Conservation (phyloP, 805 yeast genomes). For the Ogataea parapolymorpha region DNA sequence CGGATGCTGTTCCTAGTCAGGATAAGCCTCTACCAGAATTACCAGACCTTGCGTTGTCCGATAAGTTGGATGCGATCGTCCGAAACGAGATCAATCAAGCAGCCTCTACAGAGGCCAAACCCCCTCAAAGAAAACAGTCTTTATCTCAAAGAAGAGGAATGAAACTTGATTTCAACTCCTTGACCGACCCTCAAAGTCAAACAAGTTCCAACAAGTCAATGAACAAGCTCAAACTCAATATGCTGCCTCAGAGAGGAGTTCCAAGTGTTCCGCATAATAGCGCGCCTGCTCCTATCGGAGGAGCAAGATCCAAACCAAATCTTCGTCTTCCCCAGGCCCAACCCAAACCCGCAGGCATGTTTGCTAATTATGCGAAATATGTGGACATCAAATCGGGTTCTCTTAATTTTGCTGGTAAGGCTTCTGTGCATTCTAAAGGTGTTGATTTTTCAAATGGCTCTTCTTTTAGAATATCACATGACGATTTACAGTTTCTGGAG, state of each 20-base stretch:
- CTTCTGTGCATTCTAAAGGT: slow-evolving; percentile 88
- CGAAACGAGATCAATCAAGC: slow-evolving; percentile 2
- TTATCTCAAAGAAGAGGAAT: slow-evolving; percentile 54
- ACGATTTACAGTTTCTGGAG: slow-evolving; percentile 75
- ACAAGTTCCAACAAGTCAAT: slow-evolving; percentile 5
- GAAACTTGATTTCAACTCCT: slow-evolving; percentile 40
- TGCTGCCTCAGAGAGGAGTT: slow-evolving; percentile 25
- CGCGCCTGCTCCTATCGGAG: slow-evolving; percentile 11
- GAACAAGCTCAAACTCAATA: slow-evolving; percentile 23
- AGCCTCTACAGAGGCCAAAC: neutral
- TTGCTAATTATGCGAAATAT: slow-evolving; percentile 82
- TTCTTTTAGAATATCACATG: slow-evolving; percentile 79
- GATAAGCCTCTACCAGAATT: slow-evolving; percentile 2
- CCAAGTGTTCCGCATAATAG: slow-evolving; percentile 24
- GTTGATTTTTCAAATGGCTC: slow-evolving; percentile 88
- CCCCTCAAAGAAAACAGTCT: slow-evolving; percentile 36
- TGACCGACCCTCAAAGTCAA: slow-evolving; percentile 6
- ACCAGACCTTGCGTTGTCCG: slow-evolving; percentile 3
- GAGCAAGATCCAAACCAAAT: slow-evolving; percentile 12
- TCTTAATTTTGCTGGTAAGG: slow-evolving; percentile 88
- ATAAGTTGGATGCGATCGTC: slow-evolving; percentile 4
- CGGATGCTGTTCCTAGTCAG: slow-evolving; percentile 1
- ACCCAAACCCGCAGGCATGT: slow-evolving; percentile 52
- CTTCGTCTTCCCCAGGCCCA: slow-evolving; percentile 26
- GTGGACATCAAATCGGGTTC: slow-evolving; percentile 91